Percentiles rank a stretch among this genome's conserved stretches.
These are phyloP conservation scores for Podaxis rugospora DNA, from an alignment of 768 basidiomycete genomes.

Conservation along the genomic window DNA sequence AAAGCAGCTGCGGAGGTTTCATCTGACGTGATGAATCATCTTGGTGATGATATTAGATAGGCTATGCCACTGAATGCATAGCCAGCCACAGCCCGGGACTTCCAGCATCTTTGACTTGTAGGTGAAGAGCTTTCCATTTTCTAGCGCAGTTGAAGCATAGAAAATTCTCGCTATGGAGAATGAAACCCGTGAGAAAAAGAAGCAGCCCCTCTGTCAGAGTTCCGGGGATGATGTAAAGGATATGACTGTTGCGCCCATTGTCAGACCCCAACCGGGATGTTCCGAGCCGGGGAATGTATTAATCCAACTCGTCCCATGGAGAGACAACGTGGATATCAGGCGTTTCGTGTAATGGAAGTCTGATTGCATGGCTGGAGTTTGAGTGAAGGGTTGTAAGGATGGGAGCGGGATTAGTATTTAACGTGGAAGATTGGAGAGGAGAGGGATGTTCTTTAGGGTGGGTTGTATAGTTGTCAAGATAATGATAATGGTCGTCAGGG, in stretches of 20 bases:
- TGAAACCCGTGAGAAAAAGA: background rate
- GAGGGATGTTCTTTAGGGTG: background rate
- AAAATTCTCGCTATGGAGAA: background rate
- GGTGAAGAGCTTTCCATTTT: background rate
- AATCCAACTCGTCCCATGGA: background rate
- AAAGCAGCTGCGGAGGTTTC: background rate
- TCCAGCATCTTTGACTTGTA: background rate
- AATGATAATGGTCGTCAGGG: constrained; percentile 16
- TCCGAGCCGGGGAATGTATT: constrained; percentile 10
- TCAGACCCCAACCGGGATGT: constrained; percentile 1
- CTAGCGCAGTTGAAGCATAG: background rate
- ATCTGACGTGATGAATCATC: background rate
- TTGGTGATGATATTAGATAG: background rate
- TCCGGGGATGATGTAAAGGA: constrained; percentile 1
- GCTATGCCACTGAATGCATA: background rate
- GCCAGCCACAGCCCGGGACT: background rate
- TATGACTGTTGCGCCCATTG: background rate
- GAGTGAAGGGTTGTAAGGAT: constrained; percentile 1
- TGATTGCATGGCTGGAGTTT: background rate
- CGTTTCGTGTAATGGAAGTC: constrained; percentile 7
- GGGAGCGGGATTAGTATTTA: constrained; percentile 12
- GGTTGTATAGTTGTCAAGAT: background rate
- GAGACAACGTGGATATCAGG: background rate
- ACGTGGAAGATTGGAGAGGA: background rate
- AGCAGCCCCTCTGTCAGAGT: background rate